These are phyloP conservation scores for Onygenales sp. DNA, from an alignment of 2,329 filamentous ascomycete genomes.

Conservation along the genomic window DNA sequence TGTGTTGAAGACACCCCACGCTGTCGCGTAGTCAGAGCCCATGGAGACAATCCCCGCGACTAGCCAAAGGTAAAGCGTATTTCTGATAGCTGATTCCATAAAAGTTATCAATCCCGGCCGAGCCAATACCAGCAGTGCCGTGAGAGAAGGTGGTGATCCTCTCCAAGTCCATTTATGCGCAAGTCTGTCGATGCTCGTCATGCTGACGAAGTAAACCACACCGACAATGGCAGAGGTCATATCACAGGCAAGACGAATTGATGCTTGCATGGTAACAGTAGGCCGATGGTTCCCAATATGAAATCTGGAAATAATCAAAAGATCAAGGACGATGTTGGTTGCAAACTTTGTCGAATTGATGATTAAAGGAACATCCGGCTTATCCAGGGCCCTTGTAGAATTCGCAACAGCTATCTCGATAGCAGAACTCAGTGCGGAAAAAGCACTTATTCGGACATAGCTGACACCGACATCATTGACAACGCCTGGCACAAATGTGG, in stretches of 20 bases:
- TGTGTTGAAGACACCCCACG: slow-evolving; percentile 65
- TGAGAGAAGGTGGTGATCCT: slow-evolving; percentile 28
- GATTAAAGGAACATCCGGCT: slow-evolving; percentile 58
- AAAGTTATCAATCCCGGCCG: slow-evolving; percentile 53
- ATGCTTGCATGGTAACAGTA: slow-evolving; percentile 55
- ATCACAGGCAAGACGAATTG: slow-evolving; percentile 53
- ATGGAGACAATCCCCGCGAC: slow-evolving; percentile 55
- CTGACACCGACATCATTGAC: slow-evolving; percentile 48
- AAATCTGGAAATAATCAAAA: slow-evolving; percentile 58
- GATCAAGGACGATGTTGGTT: slow-evolving; percentile 57
- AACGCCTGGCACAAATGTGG: slow-evolving; percentile 53
- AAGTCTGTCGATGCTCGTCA: slow-evolving; percentile 20
- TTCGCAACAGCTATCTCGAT: slow-evolving; percentile 54
- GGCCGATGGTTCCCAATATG: slow-evolving; percentile 48
- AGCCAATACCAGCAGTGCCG: slow-evolving; percentile 42
- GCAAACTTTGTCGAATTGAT: slow-evolving; percentile 56
- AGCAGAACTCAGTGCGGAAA: slow-evolving; percentile 52
- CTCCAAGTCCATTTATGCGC: slow-evolving; percentile 8
- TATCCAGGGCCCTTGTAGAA: slow-evolving; percentile 56
- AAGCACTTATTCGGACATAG: slow-evolving; percentile 57
- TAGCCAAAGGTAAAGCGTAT: slow-evolving; percentile 63
- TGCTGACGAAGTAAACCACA: slow-evolving; percentile 50
- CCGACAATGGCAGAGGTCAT: slow-evolving; percentile 47
- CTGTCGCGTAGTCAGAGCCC: slow-evolving; percentile 57
- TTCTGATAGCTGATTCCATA: slow-evolving; percentile 56